A percentile compares a stretch with the other conserved stretches of the same genome.
phyloP scores from a whole-genome alignment of 1,284 basidiomycete genomes.

The Earliella scabrosa region DNA sequence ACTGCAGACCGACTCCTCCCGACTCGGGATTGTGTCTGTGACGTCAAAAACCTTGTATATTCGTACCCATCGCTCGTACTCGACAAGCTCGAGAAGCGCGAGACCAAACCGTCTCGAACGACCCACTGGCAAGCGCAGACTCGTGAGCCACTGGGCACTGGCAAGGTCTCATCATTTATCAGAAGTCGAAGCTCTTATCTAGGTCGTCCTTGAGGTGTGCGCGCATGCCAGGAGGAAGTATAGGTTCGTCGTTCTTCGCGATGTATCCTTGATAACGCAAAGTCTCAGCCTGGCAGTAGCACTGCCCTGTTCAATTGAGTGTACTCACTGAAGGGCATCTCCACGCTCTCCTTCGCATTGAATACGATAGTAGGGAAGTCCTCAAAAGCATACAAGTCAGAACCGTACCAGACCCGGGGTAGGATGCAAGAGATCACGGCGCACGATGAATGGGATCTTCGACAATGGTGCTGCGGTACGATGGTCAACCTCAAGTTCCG shows the following conservation, averaged over 20 bases:
- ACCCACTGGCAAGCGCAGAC: too few species aligned
- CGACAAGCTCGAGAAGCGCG: too few species aligned
- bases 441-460: slow-evolving; percentile 75
- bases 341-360: slow-evolving; percentile 83
- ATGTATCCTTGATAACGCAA: slow-evolving; percentile 60
- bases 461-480: slow-evolving; percentile 60
- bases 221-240: slow-evolving; percentile 90
- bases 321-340: slow-evolving; percentile 94
- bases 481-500: slow-evolving; percentile 3
- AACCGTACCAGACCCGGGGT: slow-evolving; percentile 20
- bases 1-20: too few species aligned
- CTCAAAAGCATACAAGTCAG: slow-evolving; percentile 41
- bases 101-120: too few species aligned
- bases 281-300: not conserved
- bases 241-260: slow-evolving; percentile 55
- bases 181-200: slow-evolving; percentile 86
- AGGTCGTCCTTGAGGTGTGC: slow-evolving; percentile 84
- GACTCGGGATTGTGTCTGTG: too few species aligned
- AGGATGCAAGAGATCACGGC: slow-evolving; percentile 5
- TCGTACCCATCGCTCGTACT: too few species aligned
- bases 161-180: too few species aligned
- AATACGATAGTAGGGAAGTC: slow-evolving; percentile 89
- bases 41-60: too few species aligned
- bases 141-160: too few species aligned
- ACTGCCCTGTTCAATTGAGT: too few species aligned